Percentiles rank a stretch among this genome's conserved stretches.
These are phyloP conservation scores for Wallacemonas sp. DNA, from an alignment of 208 protist genomes.

Conservation along the genomic window DNA sequence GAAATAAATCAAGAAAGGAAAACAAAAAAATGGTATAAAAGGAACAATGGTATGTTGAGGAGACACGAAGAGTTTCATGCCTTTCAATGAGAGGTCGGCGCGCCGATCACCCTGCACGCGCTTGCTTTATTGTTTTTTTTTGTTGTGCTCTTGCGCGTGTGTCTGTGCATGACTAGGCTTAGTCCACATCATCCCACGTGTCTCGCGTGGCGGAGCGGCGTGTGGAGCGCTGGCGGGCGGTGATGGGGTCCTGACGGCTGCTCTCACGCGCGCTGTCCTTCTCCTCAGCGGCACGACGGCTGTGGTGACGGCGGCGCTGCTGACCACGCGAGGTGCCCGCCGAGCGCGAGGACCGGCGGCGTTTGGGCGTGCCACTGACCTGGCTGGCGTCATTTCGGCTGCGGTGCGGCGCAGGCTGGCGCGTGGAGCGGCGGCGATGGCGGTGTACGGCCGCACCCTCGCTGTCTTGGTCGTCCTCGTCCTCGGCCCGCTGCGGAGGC, in stretches of 20 bases:
- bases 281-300: neutral
- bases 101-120: no score
- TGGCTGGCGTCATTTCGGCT: neutral
- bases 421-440: slow-evolving; percentile 3
- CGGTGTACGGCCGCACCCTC: neutral
- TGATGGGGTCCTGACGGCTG: slow-evolving; percentile 1
- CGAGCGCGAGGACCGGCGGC: neutral
- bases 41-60: neutral
- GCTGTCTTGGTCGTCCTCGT: neutral
- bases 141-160: neutral
- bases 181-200: slow-evolving; percentile 51
- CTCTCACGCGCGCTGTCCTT: slow-evolving; percentile 14
- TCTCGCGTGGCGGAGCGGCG: slow-evolving; percentile 12
- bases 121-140: no score
- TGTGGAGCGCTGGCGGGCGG: slow-evolving; percentile 9
- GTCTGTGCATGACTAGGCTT: neutral
- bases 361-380: neutral
- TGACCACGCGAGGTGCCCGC: neutral
- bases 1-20: neutral
- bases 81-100: no score
- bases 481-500: neutral
- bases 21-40: slow-evolving; percentile 6
- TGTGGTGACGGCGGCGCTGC: slow-evolving; percentile 15
- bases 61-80: no score
- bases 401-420: neutral